Conservation (phyloP, 768 basidiomycete genomes). For the Terana coerulea region DNA sequence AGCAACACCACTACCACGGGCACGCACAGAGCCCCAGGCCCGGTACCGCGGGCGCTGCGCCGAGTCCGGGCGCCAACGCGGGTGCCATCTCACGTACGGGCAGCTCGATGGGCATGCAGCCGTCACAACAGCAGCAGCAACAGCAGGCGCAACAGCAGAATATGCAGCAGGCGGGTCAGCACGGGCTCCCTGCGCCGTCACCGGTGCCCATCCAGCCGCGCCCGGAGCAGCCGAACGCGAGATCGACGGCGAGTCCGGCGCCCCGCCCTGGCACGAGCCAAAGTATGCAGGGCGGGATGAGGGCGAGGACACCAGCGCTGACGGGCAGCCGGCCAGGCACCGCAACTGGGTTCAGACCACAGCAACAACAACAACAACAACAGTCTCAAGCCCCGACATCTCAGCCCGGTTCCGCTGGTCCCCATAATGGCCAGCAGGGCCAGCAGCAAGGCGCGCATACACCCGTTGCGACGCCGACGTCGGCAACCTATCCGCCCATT, state of each 20-base stretch:
- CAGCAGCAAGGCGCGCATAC: conserved; percentile 9
- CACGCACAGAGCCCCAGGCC: conserved; percentile 17
- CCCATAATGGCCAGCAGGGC: conserved; percentile 3
- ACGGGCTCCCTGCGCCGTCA: conserved; percentile 15
- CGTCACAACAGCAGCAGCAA: background rate
- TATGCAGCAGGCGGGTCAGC: conserved; percentile 16
- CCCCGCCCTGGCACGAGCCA: conserved; percentile 28
- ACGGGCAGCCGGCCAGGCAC: conserved; percentile 26
- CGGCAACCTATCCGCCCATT: conserved; percentile 18
- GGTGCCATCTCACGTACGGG: conserved; percentile 1
- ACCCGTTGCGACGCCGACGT: conserved; percentile 11
- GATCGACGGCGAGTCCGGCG: conserved; percentile 15
- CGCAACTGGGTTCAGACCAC: conserved; percentile 21
- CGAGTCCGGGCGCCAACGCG: conserved; percentile 2
- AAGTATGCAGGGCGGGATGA: conserved; percentile 17
- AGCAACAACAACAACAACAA: conserved; percentile 26
- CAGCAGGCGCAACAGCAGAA: conserved; percentile 2
- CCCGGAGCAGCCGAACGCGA: conserved; percentile 1
- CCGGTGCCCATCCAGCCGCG: conserved; percentile 21
- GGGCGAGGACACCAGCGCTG: conserved; percentile 3
- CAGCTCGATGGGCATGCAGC: conserved; percentile 2
- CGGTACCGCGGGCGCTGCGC: conserved; percentile 15
- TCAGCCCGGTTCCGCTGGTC: conserved; percentile 14
- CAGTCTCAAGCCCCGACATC: conserved; percentile 18
- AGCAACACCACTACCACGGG: background rate